Evolutionary conservation across 2,329 filamentous ascomycete genomes (phyloP), one percentile per base, ranked within the genome.

Genomic region (Fusarium redolens): DNA sequence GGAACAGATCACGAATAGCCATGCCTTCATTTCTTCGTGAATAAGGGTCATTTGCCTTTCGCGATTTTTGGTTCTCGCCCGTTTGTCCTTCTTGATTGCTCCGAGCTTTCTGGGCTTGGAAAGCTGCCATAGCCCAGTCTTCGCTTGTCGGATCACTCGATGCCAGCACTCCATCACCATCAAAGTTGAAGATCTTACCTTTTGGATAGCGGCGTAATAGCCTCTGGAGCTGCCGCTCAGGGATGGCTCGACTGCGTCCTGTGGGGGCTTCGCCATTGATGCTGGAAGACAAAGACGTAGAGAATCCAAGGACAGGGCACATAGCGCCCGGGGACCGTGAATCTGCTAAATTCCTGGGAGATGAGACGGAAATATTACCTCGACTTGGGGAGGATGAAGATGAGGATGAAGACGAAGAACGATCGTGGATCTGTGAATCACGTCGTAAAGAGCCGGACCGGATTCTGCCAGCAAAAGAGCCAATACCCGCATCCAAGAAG

Each of bases 181-280:
- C 82, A 48, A 85, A 86, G 52, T 82, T 84, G 62, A 86, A 87
- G 3, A 87, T 81, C 48, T 82, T 83, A 0, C 86, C 87, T 14
- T 79, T 75, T 0, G 86, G 86, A 61, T 88, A 84, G 2, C 83
- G 80, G 17, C 81, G 56, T 5, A 73, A 37, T 6, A 74, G 22
- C 15, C n/a, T 71, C 20, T 69, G 68, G 2, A 73, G 41, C 13
- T 69, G 47, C 12, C 33, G 37, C 44, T 74, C 63, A 3, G 68
- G 64, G 2, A 74, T 14, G 2, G 4, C 8, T 40, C 61, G 35
- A 52, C 20, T 0, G 38, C 45, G 12, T n/a, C 51, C 59, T 44
- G 44, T 47, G 5, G 71, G 64, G 4, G 61, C 38, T 31, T 78
- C 71, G 13, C 72, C 80, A 28, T 83, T 72, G 43, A 83, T 78